These are phyloP conservation scores for Colletotrichum brevisporum DNA, from an alignment of 2,329 filamentous ascomycete genomes.

Conservation along the genomic window DNA sequence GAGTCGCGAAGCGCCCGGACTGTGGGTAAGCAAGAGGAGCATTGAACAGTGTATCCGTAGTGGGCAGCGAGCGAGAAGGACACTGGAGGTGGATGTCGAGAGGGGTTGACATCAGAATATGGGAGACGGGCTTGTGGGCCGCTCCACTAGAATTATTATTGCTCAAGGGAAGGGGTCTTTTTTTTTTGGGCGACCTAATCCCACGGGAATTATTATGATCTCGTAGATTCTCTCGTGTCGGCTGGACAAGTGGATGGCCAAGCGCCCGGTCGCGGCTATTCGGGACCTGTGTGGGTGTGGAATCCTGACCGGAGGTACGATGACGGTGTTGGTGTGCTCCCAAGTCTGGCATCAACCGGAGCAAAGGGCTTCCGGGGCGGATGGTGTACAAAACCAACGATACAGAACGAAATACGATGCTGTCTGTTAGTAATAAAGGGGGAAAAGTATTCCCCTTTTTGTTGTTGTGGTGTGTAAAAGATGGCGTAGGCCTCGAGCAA, in stretches of 20 bases:
- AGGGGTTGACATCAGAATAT: constrained; percentile 29
- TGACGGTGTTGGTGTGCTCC: not conserved
- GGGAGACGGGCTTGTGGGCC: constrained; percentile 26
- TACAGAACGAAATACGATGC: no score
- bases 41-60: constrained; percentile 1
- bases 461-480: constrained; percentile 6
- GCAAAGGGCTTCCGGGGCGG: no score
- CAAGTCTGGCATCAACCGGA: no score
- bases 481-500: constrained; percentile 10
- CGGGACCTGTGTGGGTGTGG: not conserved
- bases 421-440: no score
- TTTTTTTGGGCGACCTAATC: constrained; percentile 9
- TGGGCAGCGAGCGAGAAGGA: not conserved
- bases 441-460: not conserved
- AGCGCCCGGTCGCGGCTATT: constrained; percentile 28
- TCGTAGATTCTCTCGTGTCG: constrained; percentile 26
- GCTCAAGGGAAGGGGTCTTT: not conserved
- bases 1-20: constrained; percentile 12
- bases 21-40: constrained; percentile 9
- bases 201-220: constrained; percentile 24
- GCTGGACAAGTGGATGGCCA: constrained; percentile 21
- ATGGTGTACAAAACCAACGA: no score
- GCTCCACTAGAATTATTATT: constrained; percentile 21
- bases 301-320: not conserved
- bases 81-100: not conserved